phyloP scores from a whole-genome alignment of 2,329 filamentous ascomycete genomes.

The Fusarium multiceps region DNA sequence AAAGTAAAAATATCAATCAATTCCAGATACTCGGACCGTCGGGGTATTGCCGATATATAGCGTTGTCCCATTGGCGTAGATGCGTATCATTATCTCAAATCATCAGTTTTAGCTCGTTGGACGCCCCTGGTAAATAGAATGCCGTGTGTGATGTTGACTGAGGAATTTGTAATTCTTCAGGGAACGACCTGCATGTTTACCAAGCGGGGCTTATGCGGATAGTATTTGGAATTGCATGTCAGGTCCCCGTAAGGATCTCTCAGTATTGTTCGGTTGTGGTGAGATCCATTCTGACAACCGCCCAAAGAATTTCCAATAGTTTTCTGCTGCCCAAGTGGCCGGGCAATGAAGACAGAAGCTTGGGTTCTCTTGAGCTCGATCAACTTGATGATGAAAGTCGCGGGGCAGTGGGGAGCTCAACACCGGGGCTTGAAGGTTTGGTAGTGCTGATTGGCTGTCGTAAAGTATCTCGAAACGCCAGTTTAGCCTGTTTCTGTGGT shows the following conservation, averaged over 20 bases:
- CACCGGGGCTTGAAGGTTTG: neutral
- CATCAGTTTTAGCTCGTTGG: slow-evolving; percentile 43
- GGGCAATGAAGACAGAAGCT: neutral
- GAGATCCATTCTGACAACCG: neutral
- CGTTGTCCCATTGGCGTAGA: slow-evolving; percentile 3
- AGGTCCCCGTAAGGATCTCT: neutral
- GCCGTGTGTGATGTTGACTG: slow-evolving; percentile 35
- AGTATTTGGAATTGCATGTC: slow-evolving; percentile 33
- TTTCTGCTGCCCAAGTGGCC: neutral
- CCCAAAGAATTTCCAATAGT: neutral
- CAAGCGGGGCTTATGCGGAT: slow-evolving; percentile 28
- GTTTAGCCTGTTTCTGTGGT: slow-evolving; percentile 24
- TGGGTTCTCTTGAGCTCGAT: slow-evolving; percentile 8
- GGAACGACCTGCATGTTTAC: slow-evolving; percentile 19
- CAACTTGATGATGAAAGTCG: slow-evolving; percentile 24
- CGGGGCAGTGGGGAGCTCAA: slow-evolving; percentile 37
- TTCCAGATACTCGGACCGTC: slow-evolving; percentile 20
- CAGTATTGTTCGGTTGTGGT: neutral
- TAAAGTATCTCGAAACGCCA: slow-evolving; percentile 3
- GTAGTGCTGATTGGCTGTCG: slow-evolving; percentile 27
- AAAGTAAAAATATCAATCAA: neutral
- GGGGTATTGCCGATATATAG: slow-evolving; percentile 6
- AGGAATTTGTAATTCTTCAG: slow-evolving; percentile 35
- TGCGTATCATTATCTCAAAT: slow-evolving; percentile 13
- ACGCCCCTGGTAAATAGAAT: slow-evolving; percentile 14